These are phyloP conservation scores for Aphanomyces cochlioides DNA, from an alignment of 352 stramenopile genomes.

Conservation along the genomic window DNA sequence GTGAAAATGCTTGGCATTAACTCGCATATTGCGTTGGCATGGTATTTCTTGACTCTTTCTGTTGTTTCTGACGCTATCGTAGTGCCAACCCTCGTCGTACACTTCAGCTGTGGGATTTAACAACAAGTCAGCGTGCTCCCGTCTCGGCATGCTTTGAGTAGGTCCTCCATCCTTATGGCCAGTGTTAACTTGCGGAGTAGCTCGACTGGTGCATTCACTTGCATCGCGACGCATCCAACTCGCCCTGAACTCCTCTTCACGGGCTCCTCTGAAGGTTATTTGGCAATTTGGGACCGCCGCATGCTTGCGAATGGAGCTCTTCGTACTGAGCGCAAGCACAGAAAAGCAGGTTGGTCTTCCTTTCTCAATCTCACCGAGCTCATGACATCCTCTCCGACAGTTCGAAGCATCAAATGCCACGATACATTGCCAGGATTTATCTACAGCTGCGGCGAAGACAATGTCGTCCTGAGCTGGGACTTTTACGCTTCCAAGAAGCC, in stretches of 20 bases:
- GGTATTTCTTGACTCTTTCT: constrained; percentile 36
- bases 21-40: constrained; percentile 62
- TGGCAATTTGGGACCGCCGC: constrained; percentile 73
- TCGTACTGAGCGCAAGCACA: constrained; percentile 60
- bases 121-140: constrained; percentile 51
- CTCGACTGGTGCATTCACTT: constrained; percentile 37
- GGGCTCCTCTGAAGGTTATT: constrained; percentile 55
- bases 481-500: constrained; percentile 42
- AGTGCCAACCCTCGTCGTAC: constrained; percentile 56
- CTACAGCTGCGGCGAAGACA: constrained; percentile 62
- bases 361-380: constrained; percentile 1
- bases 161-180: constrained; percentile 25
- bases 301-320: constrained; percentile 54
- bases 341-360: constrained; percentile 42
- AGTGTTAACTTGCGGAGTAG: constrained; percentile 17
- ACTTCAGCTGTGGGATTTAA: constrained; percentile 72
- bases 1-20: constrained; percentile 72
- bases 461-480: constrained; percentile 63
- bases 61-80: not conserved
- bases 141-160: constrained; percentile 56
- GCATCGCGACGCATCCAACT: constrained; percentile 69
- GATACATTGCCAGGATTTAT: constrained; percentile 54
- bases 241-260: constrained; percentile 73
- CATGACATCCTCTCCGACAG: constrained; percentile 25
- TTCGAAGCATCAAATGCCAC: constrained; percentile 70